Conservation (phyloP, 352 stramenopile species). For the Pilasporangium apinafurcum region DNA sequence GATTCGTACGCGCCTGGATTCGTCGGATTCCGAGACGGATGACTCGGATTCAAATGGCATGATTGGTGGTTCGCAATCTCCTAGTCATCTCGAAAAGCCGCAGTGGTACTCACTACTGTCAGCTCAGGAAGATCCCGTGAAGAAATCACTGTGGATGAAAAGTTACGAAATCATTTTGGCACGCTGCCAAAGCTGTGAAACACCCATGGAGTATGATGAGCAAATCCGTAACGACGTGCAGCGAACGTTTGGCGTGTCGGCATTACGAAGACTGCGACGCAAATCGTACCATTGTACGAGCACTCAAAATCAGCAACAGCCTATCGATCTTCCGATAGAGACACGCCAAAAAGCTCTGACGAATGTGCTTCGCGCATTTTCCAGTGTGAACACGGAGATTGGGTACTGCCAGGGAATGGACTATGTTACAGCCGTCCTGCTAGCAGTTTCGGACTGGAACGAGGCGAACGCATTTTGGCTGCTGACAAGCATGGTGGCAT, state of each 20-base stretch:
- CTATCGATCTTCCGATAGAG: slow-evolving; percentile 15
- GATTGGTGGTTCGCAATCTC: not conserved
- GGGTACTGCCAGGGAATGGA: slow-evolving; percentile 80
- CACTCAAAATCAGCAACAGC: not conserved
- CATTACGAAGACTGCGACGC: slow-evolving; percentile 23
- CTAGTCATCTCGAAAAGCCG: no score
- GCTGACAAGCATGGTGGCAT: slow-evolving; percentile 44
- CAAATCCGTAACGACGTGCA: slow-evolving; percentile 67
- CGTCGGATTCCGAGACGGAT: slow-evolving; percentile 40
- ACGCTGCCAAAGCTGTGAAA: slow-evolving; percentile 21
- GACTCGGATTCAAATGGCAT: slow-evolving; percentile 23
- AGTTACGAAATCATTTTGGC: slow-evolving; percentile 48
- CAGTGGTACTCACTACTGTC: no score
- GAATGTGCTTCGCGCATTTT: slow-evolving; percentile 57
- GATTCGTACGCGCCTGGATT: slow-evolving; percentile 31
- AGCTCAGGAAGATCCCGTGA: slow-evolving; percentile 5
- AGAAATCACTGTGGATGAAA: slow-evolving; percentile 7
- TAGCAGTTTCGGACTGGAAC: slow-evolving; percentile 62
- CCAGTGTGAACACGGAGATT: slow-evolving; percentile 60
- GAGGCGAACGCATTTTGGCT: slow-evolving; percentile 68
- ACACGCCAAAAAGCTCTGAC: slow-evolving; percentile 27
- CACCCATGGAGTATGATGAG: slow-evolving; percentile 40
- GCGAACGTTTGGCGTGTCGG: slow-evolving; percentile 61
- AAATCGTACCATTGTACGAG: slow-evolving; percentile 13
- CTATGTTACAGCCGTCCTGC: slow-evolving; percentile 49